Base-by-base conservation (phyloP, 179 eudicot species). In the Carnegiea gigantea region DNA sequence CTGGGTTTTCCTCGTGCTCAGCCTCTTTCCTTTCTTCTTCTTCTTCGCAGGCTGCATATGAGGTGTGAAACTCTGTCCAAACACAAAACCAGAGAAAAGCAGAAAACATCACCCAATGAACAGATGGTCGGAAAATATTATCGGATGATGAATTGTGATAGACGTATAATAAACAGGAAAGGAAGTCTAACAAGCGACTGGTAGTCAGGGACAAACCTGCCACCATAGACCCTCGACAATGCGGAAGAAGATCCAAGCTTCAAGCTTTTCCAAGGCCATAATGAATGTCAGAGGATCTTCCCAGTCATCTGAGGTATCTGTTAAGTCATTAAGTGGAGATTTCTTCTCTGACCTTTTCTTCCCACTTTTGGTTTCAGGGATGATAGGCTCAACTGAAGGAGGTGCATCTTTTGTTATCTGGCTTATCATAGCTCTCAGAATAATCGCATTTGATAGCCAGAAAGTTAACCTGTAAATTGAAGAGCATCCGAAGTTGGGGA, bases 181-280 rank as follows among this genome's bases (percentile, higher is more conserved):
- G 26, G 11, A 67, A 54, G 11, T 73, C 2, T 57, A 18, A 73
- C 70, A 54, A 53, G 78, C n/a, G 60, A 46, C 20, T 33, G 62
- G 75, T 14, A 75, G 71, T 24, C 14, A 70, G 77, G 72, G 12
- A 48, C 65, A 23, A 70, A 95, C 98, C 98, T 95, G 98, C 98
- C 98, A 95, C 98, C 98, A 95, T 30, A 93, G 84, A 36, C 95
- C 95, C 88, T 95, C 95, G 23, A 92, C 88, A 71, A 93, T 91
- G 54, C 91, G 89, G 33, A 89, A 88, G 79, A 95, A 93, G 78
- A 93, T 88, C 98, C 98, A 95, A 85, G 97, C 91, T 86, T 95
- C 98, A 51, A 93, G 80, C 83, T 87, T 95, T 78, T 92, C 98
- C 83, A 95, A 82, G 51, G 98, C 97, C 83, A 86, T 86, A 62